Percentiles rank a stretch among this genome's conserved stretches.
Evolutionary conservation across 2,329 filamentous ascomycete genomes (phyloP).

Genomic region (Cytospora schulzeri): DNA sequence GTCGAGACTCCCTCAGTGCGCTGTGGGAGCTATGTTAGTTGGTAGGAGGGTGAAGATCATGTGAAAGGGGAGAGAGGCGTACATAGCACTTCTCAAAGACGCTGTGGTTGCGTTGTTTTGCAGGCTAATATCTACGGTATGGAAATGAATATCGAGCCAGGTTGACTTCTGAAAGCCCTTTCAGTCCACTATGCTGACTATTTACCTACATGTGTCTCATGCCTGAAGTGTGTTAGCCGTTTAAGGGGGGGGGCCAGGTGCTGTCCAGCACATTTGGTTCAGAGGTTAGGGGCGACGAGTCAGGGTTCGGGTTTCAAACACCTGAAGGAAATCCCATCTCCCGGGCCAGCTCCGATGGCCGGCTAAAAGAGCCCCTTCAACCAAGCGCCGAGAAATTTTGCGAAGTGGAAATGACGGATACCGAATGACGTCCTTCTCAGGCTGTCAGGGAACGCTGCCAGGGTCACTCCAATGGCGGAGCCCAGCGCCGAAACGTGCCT

Average conservation of each 20-base stretch:
- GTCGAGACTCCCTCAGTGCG: conserved; percentile 7
- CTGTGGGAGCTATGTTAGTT: conserved; percentile 17
- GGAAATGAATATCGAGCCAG: no score
- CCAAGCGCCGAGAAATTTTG: conserved; percentile 26
- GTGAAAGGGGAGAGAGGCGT: neutral
- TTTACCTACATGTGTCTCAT: no score
- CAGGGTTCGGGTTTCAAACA: neutral
- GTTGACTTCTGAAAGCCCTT: no score
- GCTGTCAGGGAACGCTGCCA: neutral
- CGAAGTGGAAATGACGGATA: conserved; percentile 11
- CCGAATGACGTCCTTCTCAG: conserved; percentile 3
- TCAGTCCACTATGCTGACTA: no score
- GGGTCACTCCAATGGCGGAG: conserved; percentile 16
- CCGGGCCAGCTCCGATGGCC: conserved; percentile 12
- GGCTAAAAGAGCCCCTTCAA: conserved; percentile 12
- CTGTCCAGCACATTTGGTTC: no score
- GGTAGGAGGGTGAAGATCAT: neutral
- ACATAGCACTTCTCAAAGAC: neutral
- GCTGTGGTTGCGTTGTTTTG: neutral
- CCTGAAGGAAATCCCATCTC: neutral
- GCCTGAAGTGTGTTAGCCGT: no score
- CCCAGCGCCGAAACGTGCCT: conserved; percentile 21
- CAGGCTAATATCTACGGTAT: no score
- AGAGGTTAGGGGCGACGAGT: neutral
- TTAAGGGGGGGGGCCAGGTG: neutral